Evolutionary conservation across 495 filamentous ascomycete species (phyloP), one percentile per base, ranked within the genome.

Genomic region (Annulohypoxylon maeteangense): DNA sequence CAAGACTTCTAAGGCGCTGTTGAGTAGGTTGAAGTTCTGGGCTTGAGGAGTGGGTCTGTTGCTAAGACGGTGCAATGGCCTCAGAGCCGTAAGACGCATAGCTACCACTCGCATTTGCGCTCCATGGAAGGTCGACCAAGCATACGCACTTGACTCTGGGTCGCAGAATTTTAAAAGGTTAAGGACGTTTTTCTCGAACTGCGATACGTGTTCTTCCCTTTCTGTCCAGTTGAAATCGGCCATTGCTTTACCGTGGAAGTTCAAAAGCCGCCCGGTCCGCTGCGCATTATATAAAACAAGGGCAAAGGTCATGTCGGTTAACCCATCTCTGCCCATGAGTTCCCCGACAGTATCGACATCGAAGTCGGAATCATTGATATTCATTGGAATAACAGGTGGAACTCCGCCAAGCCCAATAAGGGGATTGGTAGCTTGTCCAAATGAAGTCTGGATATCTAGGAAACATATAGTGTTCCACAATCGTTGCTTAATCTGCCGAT

Each of bases 391-490:
- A 16, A 32, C 7, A 3, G 45, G 40, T 12, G 38, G n/a, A 36
- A 27, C 36, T n/a, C 8, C 70, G 11, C 59, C 18, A 7, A 16
- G 25, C 1, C 7, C 42, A 18, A 68, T 60, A 2, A 72, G 58
- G 4, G 70, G 65, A 11, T 68, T 38, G 2, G 65, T 53, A 1
- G 27, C 44, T 55, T 68, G 59, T 25, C 38, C 70, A 25, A 72
- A 59, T 16, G 70, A 68, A 7, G 53, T 27, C 11, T 63, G 64
- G n/a, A 72, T 14, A 31, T 72, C 70, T 7, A 72, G 11, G 4
- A 68, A 5, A 29, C 70, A 72, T 40, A 72, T 55, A 1, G 70
- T 72, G n/a, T 47, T 60, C 70, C 70, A 72, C 11, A 72, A 14
- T n/a, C 70, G 36, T 44, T 32, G 60, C 22, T 44, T 34, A 22